Percentiles rank a stretch among this genome's conserved stretches.
phyloP scores from a whole-genome alignment of 140 eudicot genomes.

The Cichorium intybus region DNA sequence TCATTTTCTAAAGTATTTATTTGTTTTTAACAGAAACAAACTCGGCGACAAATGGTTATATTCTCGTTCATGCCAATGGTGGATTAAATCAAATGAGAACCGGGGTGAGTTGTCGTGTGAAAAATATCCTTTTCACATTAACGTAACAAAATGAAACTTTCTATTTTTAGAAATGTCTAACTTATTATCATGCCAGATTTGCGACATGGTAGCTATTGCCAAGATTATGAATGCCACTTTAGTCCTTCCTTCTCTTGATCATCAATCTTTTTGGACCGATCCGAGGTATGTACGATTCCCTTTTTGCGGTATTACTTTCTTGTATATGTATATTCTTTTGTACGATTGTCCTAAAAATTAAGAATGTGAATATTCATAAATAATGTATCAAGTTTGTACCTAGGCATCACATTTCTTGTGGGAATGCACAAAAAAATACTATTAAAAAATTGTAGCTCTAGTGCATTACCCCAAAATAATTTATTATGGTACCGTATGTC shows the following conservation, averaged over 20 bases:
- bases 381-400: too few relatives aligned
- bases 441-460: not conserved
- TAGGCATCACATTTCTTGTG: not conserved
- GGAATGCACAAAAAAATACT: not conserved
- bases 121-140: not conserved
- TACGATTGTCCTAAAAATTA: not conserved
- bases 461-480: not conserved
- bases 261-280: conserved; percentile 93
- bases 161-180: not conserved
- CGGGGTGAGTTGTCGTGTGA: conserved; percentile 57
- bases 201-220: conserved; percentile 96
- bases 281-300: conserved; percentile 50
- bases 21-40: conserved; percentile 32
- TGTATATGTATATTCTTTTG: not conserved
- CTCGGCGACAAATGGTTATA: conserved; percentile 66
- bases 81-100: conserved; percentile 98
- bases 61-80: conserved; percentile 89
- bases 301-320: not conserved
- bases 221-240: conserved; percentile 87
- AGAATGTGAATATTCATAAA: not conserved
- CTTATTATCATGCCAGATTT: conserved; percentile 52
- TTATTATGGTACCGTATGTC: too few relatives aligned
- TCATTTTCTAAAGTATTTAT: not conserved
- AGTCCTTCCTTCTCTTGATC: conserved; percentile 97
- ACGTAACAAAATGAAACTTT: not conserved